Evolutionary conservation across 2,329 filamentous ascomycete genomes (phyloP).

Genomic region (Trichoderma koningii): DNA sequence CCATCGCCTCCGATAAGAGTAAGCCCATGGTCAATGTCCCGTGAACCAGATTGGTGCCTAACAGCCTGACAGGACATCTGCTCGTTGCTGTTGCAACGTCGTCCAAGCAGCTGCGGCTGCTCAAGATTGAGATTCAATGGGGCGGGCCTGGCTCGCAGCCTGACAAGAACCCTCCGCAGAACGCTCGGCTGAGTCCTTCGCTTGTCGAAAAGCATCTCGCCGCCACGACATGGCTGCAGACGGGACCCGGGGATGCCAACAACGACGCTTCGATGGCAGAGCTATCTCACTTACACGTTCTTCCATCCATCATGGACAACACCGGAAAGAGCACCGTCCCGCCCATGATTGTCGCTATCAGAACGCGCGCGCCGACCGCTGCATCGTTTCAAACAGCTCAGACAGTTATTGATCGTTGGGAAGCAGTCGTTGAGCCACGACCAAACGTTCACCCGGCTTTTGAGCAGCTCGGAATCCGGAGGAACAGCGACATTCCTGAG

Average conservation of each 20-base stretch:
- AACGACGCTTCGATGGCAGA: conserved; percentile 58
- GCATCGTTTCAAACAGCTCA: conserved; percentile 64
- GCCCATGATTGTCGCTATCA: conserved; percentile 71
- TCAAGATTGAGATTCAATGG: conserved; percentile 76
- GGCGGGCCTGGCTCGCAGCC: conserved; percentile 54
- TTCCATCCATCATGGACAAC: conserved; percentile 66
- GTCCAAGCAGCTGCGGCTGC: conserved; percentile 71
- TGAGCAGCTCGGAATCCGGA: conserved; percentile 68
- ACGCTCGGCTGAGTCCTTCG: conserved; percentile 52
- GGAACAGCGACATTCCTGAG: conserved; percentile 51
- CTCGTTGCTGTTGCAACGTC: conserved; percentile 68
- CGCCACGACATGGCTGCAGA: conserved; percentile 58
- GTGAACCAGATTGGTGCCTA: conserved; percentile 13
- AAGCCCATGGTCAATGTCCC: conserved; percentile 31
- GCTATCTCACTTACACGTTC: conserved; percentile 73
- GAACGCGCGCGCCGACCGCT: conserved; percentile 60
- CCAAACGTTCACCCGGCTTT: conserved; percentile 73
- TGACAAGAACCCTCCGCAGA: conserved; percentile 55
- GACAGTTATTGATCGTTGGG: conserved; percentile 82
- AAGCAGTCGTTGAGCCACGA: conserved; percentile 65
- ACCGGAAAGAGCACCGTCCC: conserved; percentile 56
- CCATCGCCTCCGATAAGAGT: conserved; percentile 75
- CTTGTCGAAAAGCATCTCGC: conserved; percentile 60
- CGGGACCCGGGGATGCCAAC: conserved; percentile 46
- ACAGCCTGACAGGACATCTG: conserved; percentile 52